Conservation (phyloP, 1,139 yeast species). For the Ogataea hybrid region DNA sequence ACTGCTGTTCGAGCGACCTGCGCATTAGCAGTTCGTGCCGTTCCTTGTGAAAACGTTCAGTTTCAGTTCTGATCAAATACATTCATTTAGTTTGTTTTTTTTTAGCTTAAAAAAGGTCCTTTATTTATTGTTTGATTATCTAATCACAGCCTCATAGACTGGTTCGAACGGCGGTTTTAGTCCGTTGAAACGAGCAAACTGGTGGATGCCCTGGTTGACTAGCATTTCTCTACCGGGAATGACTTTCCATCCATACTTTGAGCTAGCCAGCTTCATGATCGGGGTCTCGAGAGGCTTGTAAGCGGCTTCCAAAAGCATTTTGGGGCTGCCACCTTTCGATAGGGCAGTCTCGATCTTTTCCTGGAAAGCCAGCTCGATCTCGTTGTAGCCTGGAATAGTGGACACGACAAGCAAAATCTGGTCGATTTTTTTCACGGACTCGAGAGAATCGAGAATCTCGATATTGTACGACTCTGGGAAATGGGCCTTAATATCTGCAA, state of each 20-base stretch:
- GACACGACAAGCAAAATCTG: conserved; percentile 68
- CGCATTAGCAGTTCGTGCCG: not conserved
- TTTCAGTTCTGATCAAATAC: conserved; percentile 6
- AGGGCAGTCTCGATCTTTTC: conserved; percentile 46
- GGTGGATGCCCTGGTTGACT: conserved; percentile 88
- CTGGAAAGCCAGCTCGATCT: conserved; percentile 55
- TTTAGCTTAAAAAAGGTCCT: conserved; percentile 1
- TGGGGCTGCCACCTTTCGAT: conserved; percentile 41
- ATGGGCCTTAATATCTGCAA: conserved; percentile 53
- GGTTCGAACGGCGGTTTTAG: conserved; percentile 58
- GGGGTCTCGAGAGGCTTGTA: conserved; percentile 88
- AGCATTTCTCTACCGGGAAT: conserved; percentile 91
- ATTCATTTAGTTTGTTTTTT: conserved; percentile 1
- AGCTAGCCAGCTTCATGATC: conserved; percentile 70
- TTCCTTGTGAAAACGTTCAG: not conserved
- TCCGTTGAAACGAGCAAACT: conserved; percentile 79
- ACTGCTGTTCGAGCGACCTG: conserved; percentile 7
- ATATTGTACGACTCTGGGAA: conserved; percentile 64
- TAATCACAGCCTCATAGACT: conserved; percentile 55
- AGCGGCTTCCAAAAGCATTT: conserved; percentile 82
- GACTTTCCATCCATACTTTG: conserved; percentile 61
- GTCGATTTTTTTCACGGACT: conserved; percentile 41
- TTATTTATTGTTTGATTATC: conserved; percentile 3
- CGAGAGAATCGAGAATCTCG: conserved; percentile 51
- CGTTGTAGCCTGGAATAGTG: conserved; percentile 86